Evolutionary conservation across 176 grass and related monocot genomes (phyloP).

Genomic region (Lolium perenne): DNA sequence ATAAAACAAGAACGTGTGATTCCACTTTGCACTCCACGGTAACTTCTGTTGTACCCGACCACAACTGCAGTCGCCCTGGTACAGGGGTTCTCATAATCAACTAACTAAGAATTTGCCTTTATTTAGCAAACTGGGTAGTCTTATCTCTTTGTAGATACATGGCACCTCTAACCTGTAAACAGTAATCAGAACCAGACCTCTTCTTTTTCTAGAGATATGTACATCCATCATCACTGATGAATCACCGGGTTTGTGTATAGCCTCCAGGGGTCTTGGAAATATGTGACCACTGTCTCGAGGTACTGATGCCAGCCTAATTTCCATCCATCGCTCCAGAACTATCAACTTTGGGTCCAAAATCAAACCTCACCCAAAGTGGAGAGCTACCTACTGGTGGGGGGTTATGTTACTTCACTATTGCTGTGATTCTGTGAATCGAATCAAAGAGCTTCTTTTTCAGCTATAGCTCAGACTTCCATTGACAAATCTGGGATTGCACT

Average conservation of each 20-base stretch:
- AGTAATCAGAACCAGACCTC: slow-evolving; percentile 61
- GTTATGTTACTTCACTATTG: slow-evolving; percentile 66
- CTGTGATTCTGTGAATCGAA: slow-evolving; percentile 56
- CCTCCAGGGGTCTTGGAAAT: slow-evolving; percentile 65
- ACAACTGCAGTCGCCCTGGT: slow-evolving; percentile 30
- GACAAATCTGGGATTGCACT: slow-evolving; percentile 49
- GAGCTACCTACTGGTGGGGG: slow-evolving; percentile 53
- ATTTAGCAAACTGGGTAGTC: slow-evolving; percentile 62
- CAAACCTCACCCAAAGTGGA: slow-evolving; percentile 53
- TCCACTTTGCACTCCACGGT: slow-evolving; percentile 33
- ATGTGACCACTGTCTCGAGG: slow-evolving; percentile 62
- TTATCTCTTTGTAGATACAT: slow-evolving; percentile 57
- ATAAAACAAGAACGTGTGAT: slow-evolving; percentile 36
- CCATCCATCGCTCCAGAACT: slow-evolving; percentile 54
- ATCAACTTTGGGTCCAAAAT: slow-evolving; percentile 51
- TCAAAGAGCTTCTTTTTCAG: slow-evolving; percentile 43
- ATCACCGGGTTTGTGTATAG: slow-evolving; percentile 38
- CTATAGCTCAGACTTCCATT: slow-evolving; percentile 52
- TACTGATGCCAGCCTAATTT: slow-evolving; percentile 52
- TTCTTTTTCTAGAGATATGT: slow-evolving; percentile 62
- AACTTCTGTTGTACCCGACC: slow-evolving; percentile 24
- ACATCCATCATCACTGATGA: slow-evolving; percentile 60
- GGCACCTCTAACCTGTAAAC: slow-evolving; percentile 63
- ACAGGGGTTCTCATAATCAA: slow-evolving; percentile 36
- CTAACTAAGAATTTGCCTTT: slow-evolving; percentile 58